These are phyloP conservation scores for Mycena rosella DNA, from an alignment of 768 basidiomycete genomes.

Conservation along the genomic window DNA sequence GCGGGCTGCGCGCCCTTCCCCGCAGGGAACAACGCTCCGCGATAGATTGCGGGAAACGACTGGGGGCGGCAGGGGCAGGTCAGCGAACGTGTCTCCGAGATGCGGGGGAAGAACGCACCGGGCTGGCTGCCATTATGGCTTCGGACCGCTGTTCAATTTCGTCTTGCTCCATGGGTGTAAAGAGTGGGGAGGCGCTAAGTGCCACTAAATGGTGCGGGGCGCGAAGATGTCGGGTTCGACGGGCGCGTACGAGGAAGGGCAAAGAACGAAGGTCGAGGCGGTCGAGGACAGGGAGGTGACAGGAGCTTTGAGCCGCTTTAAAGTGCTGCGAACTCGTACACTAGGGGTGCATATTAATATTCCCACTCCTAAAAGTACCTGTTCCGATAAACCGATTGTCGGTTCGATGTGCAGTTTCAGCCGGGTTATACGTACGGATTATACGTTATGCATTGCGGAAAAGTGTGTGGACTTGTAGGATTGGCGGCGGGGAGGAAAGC, in stretches of 20 bases:
- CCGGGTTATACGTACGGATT: too few relatives aligned
- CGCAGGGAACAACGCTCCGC: constrained; percentile 25
- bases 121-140: constrained; percentile 12
- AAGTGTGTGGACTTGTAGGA: too few relatives aligned
- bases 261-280: not conserved
- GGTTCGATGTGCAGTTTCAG: too few relatives aligned
- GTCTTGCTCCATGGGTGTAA: not conserved
- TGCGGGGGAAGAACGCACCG: constrained; percentile 7
- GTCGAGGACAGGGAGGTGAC: not conserved
- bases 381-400: too few relatives aligned
- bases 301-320: not conserved
- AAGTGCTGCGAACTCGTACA: not conserved
- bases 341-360: too few relatives aligned
- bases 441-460: too few relatives aligned
- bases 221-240: not conserved
- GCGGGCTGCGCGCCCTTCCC: constrained; percentile 16
- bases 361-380: too few relatives aligned
- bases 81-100: not conserved
- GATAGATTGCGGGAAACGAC: constrained; percentile 27
- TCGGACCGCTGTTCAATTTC: constrained; percentile 20
- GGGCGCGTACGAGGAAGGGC: not conserved
- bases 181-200: not conserved
- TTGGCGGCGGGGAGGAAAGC: too few relatives aligned
- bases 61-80: not conserved
- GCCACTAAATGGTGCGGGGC: too few relatives aligned